Base-by-base conservation (phyloP, 2,329 filamentous ascomycete species). In the Ophioceras dolichostomum region DNA sequence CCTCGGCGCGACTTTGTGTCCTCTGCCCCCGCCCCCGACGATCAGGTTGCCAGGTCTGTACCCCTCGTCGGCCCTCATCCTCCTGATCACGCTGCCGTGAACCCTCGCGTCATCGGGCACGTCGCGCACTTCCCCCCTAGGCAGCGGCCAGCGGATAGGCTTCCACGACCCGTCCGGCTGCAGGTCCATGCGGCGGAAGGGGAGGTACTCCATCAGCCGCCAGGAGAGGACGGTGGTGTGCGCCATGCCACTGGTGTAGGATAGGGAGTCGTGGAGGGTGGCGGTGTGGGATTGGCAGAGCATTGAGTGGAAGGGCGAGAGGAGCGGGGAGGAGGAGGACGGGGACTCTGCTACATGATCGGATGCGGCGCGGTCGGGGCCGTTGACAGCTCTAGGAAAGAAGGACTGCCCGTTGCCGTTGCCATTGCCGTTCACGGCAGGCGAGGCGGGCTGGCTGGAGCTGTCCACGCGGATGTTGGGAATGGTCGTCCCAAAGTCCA, bases 1-100 rank as follows among this genome's bases (percentile, higher is more conserved):
- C 6, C 65, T 49, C 0, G 79, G 76, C 1, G 83, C 83, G 8
- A 48, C 59, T 19, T 73, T 65, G 2, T 76, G 64, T 1, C 83
- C 84, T 21, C 83, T 64, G 0, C 84, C 84, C 13, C 84, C 84
- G 1, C 84, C 84, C 0, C 84, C 84, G 3, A 88, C 58, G 42
- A 91, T 86, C 37, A 91, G 54, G 43, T 91, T 91, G 0, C 84
- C 84, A 0, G 84, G 84, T 0, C 84, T 67, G 49, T 89, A 91
- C 0, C 47, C 61, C 1, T 64, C 52, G 41, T 87, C 70, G 7
- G 61, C 56, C 33, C 74, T 55, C 76, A 91, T 80, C 6, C 84
- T 70, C 14, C 73, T 72, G 40, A 91, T 76, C 0, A 85, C 84
- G 17, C 78, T 83, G 30, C 76, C 72, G 48, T 91, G 84, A 2